Evolutionary conservation across 768 basidiomycete genomes (phyloP).

Genomic region (Psilocybe cubensis): DNA sequence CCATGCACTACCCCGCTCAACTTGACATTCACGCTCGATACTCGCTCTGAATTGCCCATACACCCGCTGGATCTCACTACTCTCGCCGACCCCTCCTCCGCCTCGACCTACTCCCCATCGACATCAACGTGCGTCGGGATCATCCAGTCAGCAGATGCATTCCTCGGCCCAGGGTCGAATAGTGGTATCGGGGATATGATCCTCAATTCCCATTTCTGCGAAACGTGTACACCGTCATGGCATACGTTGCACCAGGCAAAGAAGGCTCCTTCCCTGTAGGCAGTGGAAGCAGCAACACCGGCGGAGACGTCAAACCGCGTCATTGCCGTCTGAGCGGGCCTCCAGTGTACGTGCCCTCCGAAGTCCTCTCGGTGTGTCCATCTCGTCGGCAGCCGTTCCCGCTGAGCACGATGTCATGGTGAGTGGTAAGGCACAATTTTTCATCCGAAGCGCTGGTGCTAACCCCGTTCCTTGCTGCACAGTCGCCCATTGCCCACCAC

Average conservation of each 20-base stretch:
- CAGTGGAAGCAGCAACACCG: slow-evolving; percentile 12
- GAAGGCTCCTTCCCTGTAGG: slow-evolving; percentile 48
- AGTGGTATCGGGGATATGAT: slow-evolving; percentile 65
- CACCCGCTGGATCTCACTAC: slow-evolving; percentile 79
- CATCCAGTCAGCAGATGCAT: slow-evolving; percentile 59
- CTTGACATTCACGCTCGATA: slow-evolving; percentile 65
- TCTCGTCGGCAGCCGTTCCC: too few relatives aligned
- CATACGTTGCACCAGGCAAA: slow-evolving; percentile 52
- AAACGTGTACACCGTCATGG: slow-evolving; percentile 79
- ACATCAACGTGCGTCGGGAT: slow-evolving; percentile 56
- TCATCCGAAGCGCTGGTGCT: too few relatives aligned
- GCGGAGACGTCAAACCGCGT: slow-evolving; percentile 36
- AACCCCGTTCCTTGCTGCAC: too few relatives aligned
- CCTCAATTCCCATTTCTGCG: slow-evolving; percentile 78
- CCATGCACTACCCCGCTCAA: slow-evolving; percentile 57
- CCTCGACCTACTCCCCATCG: too few relatives aligned
- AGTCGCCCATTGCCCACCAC: too few relatives aligned
- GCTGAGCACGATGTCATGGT: too few relatives aligned
- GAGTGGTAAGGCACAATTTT: too few relatives aligned
- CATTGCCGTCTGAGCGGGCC: too few relatives aligned
- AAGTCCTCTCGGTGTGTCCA: too few relatives aligned
- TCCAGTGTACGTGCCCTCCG: too few relatives aligned
- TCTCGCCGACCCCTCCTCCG: slow-evolving; percentile 40
- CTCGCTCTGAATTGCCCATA: slow-evolving; percentile 56
- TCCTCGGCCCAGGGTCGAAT: slow-evolving; percentile 37